Conservation (phyloP, 2,329 filamentous ascomycete species). For the Blastomyces emzantsi region DNA sequence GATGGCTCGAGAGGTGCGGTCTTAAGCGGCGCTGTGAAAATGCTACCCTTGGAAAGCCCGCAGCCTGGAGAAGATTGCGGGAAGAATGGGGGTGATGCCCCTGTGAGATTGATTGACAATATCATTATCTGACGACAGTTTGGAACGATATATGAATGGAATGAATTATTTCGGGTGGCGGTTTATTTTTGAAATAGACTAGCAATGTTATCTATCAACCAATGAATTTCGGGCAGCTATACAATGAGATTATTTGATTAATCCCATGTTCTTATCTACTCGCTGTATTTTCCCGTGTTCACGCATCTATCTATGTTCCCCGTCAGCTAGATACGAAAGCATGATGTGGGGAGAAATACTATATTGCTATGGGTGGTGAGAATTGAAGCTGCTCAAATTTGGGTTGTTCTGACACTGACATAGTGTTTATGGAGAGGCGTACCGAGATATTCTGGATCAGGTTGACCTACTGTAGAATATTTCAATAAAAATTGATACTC, state of each 20-base stretch:
- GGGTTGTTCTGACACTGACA: too few species aligned
- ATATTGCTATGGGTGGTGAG: too few species aligned
- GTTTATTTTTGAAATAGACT: conserved; percentile 1
- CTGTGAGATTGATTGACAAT: conserved; percentile 90
- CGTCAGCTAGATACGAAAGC: too few species aligned
- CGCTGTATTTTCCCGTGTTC: too few species aligned
- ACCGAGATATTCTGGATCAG: too few species aligned
- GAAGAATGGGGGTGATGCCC: conserved; percentile 61
- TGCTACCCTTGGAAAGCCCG: conserved; percentile 68
- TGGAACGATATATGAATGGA: conserved; percentile 7
- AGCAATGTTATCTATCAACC: background rate
- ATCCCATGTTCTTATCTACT: background rate
- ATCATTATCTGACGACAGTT: conserved; percentile 53
- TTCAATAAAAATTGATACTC: too few species aligned
- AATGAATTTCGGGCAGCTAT: background rate
- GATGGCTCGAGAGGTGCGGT: conserved; percentile 66
- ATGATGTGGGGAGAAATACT: too few species aligned
- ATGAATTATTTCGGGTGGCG: conserved; percentile 1
- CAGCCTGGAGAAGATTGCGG: conserved; percentile 60
- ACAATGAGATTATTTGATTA: background rate
- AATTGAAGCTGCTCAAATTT: too few species aligned
- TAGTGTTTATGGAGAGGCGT: too few species aligned
- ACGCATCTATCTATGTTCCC: too few species aligned
- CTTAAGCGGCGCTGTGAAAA: conserved; percentile 82
- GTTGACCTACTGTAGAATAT: too few species aligned